Percentiles rank a stretch among this genome's conserved stretches.
These are phyloP conservation scores for Fistulinella prunicolor DNA, from an alignment of 768 basidiomycete species.

Conservation along the genomic window DNA sequence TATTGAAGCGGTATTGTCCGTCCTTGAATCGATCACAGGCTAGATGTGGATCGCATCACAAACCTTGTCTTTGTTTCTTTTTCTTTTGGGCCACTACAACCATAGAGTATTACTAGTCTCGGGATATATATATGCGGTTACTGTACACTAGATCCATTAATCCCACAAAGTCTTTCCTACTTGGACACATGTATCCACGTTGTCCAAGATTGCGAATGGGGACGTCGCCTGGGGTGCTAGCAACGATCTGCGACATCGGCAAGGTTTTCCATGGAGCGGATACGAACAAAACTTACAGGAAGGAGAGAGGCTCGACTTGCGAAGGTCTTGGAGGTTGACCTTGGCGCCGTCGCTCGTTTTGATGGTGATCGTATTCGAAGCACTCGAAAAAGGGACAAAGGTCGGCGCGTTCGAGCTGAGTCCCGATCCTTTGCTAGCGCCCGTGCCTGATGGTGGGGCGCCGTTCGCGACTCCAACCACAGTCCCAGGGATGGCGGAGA, in stretches of 20 bases:
- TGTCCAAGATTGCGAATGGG: slow-evolving; percentile 26
- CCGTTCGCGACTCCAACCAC: background rate
- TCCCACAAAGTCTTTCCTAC: background rate
- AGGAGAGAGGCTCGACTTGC: slow-evolving; percentile 23
- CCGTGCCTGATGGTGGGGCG: background rate
- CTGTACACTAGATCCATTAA: background rate
- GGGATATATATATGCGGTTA: background rate
- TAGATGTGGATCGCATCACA: background rate
- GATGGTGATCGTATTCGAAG: slow-evolving; percentile 13
- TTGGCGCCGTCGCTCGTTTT: slow-evolving; percentile 21
- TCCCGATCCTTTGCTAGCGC: background rate
- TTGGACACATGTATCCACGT: slow-evolving; percentile 16
- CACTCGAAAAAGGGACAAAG: slow-evolving; percentile 18
- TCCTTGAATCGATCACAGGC: slow-evolving; percentile 20
- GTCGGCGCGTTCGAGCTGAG: slow-evolving; percentile 26
- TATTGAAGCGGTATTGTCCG: slow-evolving; percentile 25
- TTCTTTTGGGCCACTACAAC: background rate
- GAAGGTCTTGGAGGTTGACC: slow-evolving; percentile 11
- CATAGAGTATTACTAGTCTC: background rate
- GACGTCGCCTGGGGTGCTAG: slow-evolving; percentile 26
- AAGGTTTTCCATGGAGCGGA: background rate
- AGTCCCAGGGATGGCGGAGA: slow-evolving; percentile 6
- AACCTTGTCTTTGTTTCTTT: background rate
- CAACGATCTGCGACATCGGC: slow-evolving; percentile 1
- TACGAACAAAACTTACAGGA: slow-evolving; percentile 13